These are phyloP conservation scores for Aspergillus nomiae DNA, from an alignment of 2,329 filamentous ascomycete genomes.

Conservation along the genomic window DNA sequence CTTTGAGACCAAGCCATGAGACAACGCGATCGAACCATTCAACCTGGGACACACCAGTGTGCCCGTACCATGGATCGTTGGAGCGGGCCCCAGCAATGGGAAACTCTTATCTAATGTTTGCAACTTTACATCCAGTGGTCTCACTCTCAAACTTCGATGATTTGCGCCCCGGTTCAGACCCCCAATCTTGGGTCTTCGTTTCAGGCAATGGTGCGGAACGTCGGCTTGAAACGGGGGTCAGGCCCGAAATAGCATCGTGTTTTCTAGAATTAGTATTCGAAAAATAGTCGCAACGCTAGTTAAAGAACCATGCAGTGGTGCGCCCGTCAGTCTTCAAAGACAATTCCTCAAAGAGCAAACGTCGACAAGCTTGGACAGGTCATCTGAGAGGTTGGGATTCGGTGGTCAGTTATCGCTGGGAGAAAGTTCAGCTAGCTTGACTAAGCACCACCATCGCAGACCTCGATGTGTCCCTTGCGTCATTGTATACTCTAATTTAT, in stretches of 20 bases:
- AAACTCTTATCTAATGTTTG: not conserved
- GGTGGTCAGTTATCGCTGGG: not conserved
- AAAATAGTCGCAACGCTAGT: not conserved
- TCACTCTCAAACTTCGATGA: conserved; percentile 1
- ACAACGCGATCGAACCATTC: not conserved
- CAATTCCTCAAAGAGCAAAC: not conserved
- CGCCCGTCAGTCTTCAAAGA: not conserved
- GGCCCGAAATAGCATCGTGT: not conserved
- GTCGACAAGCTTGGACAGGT: not conserved
- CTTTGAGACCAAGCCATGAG: not conserved
- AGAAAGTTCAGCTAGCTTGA: not conserved
- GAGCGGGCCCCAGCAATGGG: not conserved
- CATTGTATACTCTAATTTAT: not conserved
- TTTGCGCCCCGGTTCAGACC: not conserved
- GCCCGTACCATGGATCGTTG: not conserved
- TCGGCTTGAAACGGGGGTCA: not conserved
- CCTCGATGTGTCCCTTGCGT: not conserved
- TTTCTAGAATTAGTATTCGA: not conserved
- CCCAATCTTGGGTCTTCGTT: not conserved
- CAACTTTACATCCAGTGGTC: not conserved
- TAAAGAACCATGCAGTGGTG: not conserved
- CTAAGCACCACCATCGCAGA: not conserved
- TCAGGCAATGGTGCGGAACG: not conserved
- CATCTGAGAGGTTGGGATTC: not conserved
- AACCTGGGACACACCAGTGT: not conserved